Evolutionary conservation across 2,329 filamentous ascomycete species (phyloP), one percentile per base, ranked within the genome.

Genomic region (Trichophyton simii): DNA sequence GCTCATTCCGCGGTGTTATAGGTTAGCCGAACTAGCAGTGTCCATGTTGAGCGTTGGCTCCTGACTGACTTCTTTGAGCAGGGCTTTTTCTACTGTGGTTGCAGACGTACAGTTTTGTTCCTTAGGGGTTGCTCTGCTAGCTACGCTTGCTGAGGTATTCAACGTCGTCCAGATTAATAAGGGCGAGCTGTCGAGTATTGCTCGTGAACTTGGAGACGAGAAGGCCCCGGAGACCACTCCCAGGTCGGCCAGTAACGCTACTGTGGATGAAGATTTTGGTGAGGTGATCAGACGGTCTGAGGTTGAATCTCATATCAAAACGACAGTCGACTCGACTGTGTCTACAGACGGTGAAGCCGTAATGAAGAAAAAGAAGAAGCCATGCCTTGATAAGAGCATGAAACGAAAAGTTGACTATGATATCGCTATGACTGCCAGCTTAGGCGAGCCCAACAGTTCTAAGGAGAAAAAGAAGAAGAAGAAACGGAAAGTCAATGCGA

Each of bases 71-170:
- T 38, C 25, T 22, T 20, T 11, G 15, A 34, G 20, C 60, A 77
- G 75, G 5, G 72, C 71, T 9, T 91, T 92, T 71, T 84, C 85
- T 0, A 86, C 85, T 64, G 75, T 92, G 48, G 76, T 86, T 2
- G 85, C 85, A 18, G 87, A 91, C 71, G 83, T 81, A 38, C 88
- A 90, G 68, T 88, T 88, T 72, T 83, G 88, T 1, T 78, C 84
- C 3, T 77, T 92, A 2, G 89, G 88, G 3, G 76, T 90, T 20
- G 79, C 88, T 64, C 78, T 92, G 8, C 70, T 91, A 54, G 84
- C 82, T 20, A 74, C 82, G 1, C 74, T 91, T 62, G 85, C 85
- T 3, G 82, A 83, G 64, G 73, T 87, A 22, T 73, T 81, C 63
- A 74, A 74, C 58, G 71, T 78, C 1, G 60, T 62, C 11, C 38